These are phyloP conservation scores for Emericellopsis atlantica DNA, from an alignment of 2,329 filamentous ascomycete species.

Conservation along the genomic window DNA sequence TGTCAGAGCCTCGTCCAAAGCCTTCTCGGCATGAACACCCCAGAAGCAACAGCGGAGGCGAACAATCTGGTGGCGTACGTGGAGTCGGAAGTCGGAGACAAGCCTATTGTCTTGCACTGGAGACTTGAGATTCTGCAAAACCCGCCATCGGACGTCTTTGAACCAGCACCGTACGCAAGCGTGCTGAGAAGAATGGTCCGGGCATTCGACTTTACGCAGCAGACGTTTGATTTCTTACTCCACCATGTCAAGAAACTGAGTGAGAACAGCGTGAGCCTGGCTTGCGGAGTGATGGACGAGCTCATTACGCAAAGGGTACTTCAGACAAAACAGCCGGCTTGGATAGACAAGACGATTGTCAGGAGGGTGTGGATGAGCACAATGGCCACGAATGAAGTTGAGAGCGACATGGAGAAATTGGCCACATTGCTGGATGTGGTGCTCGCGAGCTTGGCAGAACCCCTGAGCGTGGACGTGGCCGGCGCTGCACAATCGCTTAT, in stretches of 20 bases:
- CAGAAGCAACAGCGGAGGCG: slow-evolving; percentile 35
- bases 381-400: slow-evolving; percentile 16
- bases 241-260: slow-evolving; percentile 56
- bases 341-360: slow-evolving; percentile 59
- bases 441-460: slow-evolving; percentile 3
- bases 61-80: slow-evolving; percentile 45
- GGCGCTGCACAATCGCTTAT: slow-evolving; percentile 40
- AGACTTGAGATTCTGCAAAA: slow-evolving; percentile 53
- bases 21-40: slow-evolving; percentile 32
- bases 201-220: slow-evolving; percentile 44
- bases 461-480: slow-evolving; percentile 23
- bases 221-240: slow-evolving; percentile 53
- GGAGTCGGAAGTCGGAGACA: slow-evolving; percentile 49
- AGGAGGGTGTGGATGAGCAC: slow-evolving; percentile 55
- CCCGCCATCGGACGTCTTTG: slow-evolving; percentile 30
- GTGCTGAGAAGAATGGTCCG: slow-evolving; percentile 51
- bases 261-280: slow-evolving; percentile 33
- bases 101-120: slow-evolving; percentile 53
- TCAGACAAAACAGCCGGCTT: slow-evolving; percentile 32
- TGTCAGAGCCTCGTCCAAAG: slow-evolving; percentile 50
- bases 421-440: no score
- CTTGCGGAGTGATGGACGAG: slow-evolving; percentile 43
- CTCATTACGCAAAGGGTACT: slow-evolving; percentile 48
- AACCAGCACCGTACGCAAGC: slow-evolving; percentile 31
- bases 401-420: no score